Evolutionary conservation across 805 yeast species (phyloP), one percentile per base, ranked within the genome.

Genomic region (Candida insectorum): DNA sequence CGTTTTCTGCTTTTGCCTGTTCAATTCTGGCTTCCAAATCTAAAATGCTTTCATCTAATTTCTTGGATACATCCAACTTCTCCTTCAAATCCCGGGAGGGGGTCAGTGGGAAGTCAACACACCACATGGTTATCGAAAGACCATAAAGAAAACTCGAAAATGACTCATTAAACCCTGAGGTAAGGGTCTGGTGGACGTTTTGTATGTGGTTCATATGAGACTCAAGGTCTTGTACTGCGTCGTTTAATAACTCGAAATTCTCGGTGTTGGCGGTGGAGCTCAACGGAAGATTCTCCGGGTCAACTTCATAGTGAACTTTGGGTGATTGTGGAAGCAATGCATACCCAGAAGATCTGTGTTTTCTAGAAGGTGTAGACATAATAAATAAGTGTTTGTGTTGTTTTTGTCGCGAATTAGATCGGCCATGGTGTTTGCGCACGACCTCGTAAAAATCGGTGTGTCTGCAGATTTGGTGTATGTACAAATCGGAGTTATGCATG

Each of bases 101-200:
- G 29, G 62, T 51, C 2, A 62, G 64, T 1, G 68, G 69, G 47
- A 85, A 85, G 49, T 84, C 88, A 17, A 83, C 83, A 58, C 95
- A 85, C 81, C 93, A 87, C 41, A 94, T 89, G 49, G 88, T 86
- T 56, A 86, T 78, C 51, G 82, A 77, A 31, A 87, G 58, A 2
- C 96, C 95, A 49, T 84, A 85, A 33, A 87, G 52, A 34, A 87
- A 79, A 24, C 89, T 67, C 1, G 85, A 79, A 47, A 88, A 76
- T 2, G 86, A 75, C 56, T 87, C 96, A 51, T 86, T 86, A 56
- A 88, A 81, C 16, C 58, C 58, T 18, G 68, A 62, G 3, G 71
- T 68, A 14, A 88, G 57, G 5, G 76, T 74, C 27, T 78, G 75
- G 56, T 86, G 87, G 8, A 81, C 71, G 31, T 57, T 58, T 33